Evolutionary conservation across 2,329 filamentous ascomycete species (phyloP), one percentile per base, ranked within the genome.

Genomic region (Neonectria faginata): DNA sequence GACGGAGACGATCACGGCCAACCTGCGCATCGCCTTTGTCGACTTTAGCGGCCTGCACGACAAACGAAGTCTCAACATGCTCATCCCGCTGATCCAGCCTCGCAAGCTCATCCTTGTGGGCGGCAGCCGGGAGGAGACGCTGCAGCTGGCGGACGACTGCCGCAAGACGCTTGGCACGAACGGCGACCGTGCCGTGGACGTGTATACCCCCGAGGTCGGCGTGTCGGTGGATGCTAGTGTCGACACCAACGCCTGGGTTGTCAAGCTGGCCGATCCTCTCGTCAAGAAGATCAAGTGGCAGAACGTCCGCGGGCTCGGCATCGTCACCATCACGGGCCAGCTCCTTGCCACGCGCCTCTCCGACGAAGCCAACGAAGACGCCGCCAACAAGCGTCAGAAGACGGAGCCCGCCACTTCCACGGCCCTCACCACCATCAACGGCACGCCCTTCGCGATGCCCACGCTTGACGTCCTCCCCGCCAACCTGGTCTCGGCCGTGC

Each of bases 231-330:
- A 99, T 78, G 96, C 95, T 12, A 97, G 94, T 74, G 95, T 98
- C 45, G 96, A 99, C 77, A 98, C 95, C 5, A 97, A 98, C 76
- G 94, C 96, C 4, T 99, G 97, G 96, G 91, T 92, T 25, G 92
- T 99, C 65, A 97, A 94, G 79, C 86, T 99, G 18, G 94, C 93
- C 53, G 92, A 95, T 70, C 83, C 88, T 48, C 88, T 99, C 20
- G 92, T 97, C 64, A 93, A 93, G 79, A 91, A 91, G 71, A 85
- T 99, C 64, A 93, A 92, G 75, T 98, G 96, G 96, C 96, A 98
- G 81, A 94, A 93, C 63, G 94, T 98, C 25, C 90, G 93, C 60
- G 94, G 92, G 2, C 83, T 98, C 8, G 92, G 93, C 42, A 93
- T 99, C 62, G 95, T 97, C 16, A 97, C 95, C n/a, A 85, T 99